phyloP scores from a whole-genome alignment of 805 yeast species.

The Cyberlindnera mycetangii region DNA sequence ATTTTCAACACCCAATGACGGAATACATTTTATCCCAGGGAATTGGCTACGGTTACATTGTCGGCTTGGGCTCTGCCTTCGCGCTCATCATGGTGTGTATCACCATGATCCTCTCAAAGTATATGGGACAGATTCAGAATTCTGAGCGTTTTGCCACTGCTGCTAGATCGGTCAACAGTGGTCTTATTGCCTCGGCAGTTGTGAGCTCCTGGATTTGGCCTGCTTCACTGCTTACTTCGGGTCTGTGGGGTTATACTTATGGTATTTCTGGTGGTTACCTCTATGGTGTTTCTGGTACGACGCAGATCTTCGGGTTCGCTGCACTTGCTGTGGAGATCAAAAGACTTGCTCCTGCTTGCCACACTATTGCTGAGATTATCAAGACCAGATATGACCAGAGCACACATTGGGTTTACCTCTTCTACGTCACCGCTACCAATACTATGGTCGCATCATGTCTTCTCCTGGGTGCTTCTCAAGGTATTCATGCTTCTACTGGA shows the following conservation, averaged over 20 bases:
- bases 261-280: conserved; percentile 41
- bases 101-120: conserved; percentile 33
- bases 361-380: conserved; percentile 39
- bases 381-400: conserved; percentile 35
- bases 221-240: conserved; percentile 37
- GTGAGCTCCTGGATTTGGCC: conserved; percentile 50
- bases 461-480: conserved; percentile 44
- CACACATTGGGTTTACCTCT: conserved; percentile 35
- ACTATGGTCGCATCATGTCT: conserved; percentile 37
- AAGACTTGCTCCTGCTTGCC: conserved; percentile 40
- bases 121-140: conserved; percentile 39
- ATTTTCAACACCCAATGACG: too few relatives aligned
- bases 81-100: conserved; percentile 38
- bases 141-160: conserved; percentile 41
- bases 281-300: conserved; percentile 32
- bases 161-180: conserved; percentile 38
- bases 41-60: conserved; percentile 35
- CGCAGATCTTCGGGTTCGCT: conserved; percentile 37
- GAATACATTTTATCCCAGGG: conserved; percentile 17
- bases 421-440: conserved; percentile 38
- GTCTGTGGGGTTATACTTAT: conserved; percentile 38
- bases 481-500: conserved; percentile 39
- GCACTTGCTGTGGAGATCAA: conserved; percentile 39
- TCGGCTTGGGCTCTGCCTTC: conserved; percentile 45
- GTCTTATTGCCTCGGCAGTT: conserved; percentile 42